Evolutionary conservation across 495 filamentous ascomycete genomes (phyloP).

Genomic region (Choiromyces venosus): DNA sequence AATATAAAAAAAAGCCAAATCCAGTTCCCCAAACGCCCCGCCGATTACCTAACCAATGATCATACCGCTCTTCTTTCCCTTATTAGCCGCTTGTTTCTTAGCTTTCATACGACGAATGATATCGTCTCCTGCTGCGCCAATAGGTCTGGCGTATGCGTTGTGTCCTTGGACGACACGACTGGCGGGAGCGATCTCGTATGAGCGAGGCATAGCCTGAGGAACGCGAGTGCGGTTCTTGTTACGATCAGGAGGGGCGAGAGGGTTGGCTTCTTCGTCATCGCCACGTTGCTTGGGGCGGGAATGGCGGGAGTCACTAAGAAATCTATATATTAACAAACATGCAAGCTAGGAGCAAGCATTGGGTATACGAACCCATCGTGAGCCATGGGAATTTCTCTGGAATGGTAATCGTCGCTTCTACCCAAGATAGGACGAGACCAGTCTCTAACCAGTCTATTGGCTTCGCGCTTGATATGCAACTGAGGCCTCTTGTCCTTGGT

Average conservation of each 20-base stretch:
- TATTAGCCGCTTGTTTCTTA: slow-evolving; percentile 37
- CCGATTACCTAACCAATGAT: slow-evolving; percentile 30
- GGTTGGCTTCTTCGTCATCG: slow-evolving; percentile 34
- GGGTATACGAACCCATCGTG: slow-evolving; percentile 24
- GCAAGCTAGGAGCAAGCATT: not conserved
- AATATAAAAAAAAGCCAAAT: slow-evolving; percentile 13
- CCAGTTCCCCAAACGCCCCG: slow-evolving; percentile 27
- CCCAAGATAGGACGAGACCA: slow-evolving; percentile 97
- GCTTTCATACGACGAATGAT: slow-evolving; percentile 42
- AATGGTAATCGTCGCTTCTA: slow-evolving; percentile 74
- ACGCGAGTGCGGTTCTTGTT: slow-evolving; percentile 40
- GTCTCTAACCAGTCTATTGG: slow-evolving; percentile 81
- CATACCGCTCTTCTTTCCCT: slow-evolving; percentile 37
- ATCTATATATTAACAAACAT: slow-evolving; percentile 6
- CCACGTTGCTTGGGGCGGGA: slow-evolving; percentile 22
- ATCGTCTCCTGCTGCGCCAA: slow-evolving; percentile 38
- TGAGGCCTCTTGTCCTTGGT: slow-evolving; percentile 87
- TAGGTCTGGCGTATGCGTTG: slow-evolving; percentile 34
- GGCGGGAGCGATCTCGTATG: slow-evolving; percentile 39
- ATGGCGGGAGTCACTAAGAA: slow-evolving; percentile 5
- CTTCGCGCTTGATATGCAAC: slow-evolving; percentile 80
- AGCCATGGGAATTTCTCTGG: slow-evolving; percentile 35
- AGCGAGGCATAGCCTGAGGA: slow-evolving; percentile 37
- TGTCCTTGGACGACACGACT: slow-evolving; percentile 28
- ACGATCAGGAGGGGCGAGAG: slow-evolving; percentile 34